Percentiles rank a stretch among this genome's conserved stretches.
Evolutionary conservation across 441 rosid genomes (phyloP).

Genomic region (Dalechampia spathulata): DNA sequence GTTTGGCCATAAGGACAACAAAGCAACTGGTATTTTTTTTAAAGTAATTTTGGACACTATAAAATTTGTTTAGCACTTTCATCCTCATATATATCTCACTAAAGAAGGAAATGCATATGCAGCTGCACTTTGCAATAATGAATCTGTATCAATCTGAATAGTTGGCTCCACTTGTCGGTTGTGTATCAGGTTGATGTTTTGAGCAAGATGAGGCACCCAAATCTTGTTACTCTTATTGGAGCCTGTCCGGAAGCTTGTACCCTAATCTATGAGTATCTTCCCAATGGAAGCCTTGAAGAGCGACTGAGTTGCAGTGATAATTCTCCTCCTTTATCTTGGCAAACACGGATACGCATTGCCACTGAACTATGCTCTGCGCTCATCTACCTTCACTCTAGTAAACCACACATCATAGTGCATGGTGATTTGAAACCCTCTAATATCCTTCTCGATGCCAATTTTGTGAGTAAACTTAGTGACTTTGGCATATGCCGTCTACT

Average conservation of each 20-base stretch:
- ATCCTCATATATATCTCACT: neutral
- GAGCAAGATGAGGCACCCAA: conserved; percentile 90
- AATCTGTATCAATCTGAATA: conserved; percentile 5
- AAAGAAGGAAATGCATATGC: too few relatives aligned
- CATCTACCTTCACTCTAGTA: conserved; percentile 78
- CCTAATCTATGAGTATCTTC: conserved; percentile 80
- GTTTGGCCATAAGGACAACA: neutral
- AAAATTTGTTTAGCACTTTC: neutral
- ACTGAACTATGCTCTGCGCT: conserved; percentile 83
- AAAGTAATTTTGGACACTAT: neutral
- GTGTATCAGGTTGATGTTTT: conserved; percentile 67
- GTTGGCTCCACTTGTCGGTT: conserved; percentile 12
- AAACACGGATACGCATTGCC: conserved; percentile 66
- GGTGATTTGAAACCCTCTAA: conserved; percentile 89
- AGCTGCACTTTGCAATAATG: neutral
- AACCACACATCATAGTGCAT: conserved; percentile 70
- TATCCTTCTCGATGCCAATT: conserved; percentile 74
- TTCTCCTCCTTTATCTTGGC: conserved; percentile 84
- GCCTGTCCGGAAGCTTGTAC: conserved; percentile 85
- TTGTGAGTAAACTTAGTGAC: conserved; percentile 73
- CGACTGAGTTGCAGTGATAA: conserved; percentile 73
- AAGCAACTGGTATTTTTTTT: neutral
- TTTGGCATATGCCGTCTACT: conserved; percentile 69
- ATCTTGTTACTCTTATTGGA: conserved; percentile 80
- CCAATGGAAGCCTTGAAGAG: conserved; percentile 94